Base-by-base conservation (phyloP, 306 rosid genomes). In the Prunus salicina region DNA sequence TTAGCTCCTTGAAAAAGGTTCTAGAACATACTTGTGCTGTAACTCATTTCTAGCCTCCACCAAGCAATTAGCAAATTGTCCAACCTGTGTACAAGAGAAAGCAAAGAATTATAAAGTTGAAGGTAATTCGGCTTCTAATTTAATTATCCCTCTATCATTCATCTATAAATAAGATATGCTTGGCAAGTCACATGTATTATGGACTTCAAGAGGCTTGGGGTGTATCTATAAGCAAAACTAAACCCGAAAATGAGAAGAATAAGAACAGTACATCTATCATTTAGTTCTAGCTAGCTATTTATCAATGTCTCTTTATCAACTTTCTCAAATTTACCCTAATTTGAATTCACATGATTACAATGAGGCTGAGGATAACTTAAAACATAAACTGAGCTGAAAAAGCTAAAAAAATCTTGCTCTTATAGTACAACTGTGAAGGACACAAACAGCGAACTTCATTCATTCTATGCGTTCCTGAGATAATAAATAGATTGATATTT, bases 21-120 rank as follows among this genome's bases (percentile, higher is more conserved):
- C 74, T 15, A 30, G 71, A 53, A 74, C 91, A 69, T 94, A 94
- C 98, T 91, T 94, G 86, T 89, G 89, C 73, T 90, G 91, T 64
- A 94, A 88, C 79, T 90, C 93, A 76, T 66, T 87, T 83, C 91
- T 89, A 64, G 90, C 91, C 67, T 77, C 87, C 86, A 90, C 82
- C 90, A 94, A 89, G 84, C 93, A 86, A 66, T 89, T 89, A 64
- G 96, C 91, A 82, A 94, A 94, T 66, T 87, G 87, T 52, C 86
- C 88, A 79, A 94, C 91, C 98, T 94, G 93, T 89, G 85, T 77
- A 30, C 3, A 32, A 58, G 78, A 53, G 52, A 69, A 69, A 60
- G 67, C n/a, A n/a, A 51, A 55, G 57, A 64, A 71, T 51, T 70
- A 76, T 13, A 61, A 61, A 19, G 73, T 27, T 57, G 20, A 41